phyloP scores from a whole-genome alignment of 345 rosid species.

The Acer campestre region DNA sequence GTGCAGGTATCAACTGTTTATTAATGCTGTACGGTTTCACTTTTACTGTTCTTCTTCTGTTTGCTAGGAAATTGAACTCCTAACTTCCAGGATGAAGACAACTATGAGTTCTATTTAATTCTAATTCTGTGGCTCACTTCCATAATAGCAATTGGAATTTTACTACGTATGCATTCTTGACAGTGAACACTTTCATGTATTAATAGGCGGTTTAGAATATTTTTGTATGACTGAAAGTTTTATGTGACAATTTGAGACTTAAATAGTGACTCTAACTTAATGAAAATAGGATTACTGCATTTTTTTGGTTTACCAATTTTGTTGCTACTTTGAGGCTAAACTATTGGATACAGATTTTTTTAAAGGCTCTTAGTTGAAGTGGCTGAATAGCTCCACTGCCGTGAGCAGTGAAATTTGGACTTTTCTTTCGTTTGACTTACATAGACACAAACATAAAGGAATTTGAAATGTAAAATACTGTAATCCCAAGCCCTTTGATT shows the following conservation, averaged over 20 bases:
- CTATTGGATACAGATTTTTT: neutral
- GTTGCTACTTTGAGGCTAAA: neutral
- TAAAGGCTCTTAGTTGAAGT: neutral
- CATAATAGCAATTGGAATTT: neutral
- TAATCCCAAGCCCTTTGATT: neutral
- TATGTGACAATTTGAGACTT: neutral
- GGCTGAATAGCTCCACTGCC: neutral
- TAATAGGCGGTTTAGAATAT: neutral
- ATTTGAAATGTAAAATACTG: neutral
- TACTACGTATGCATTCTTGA: neutral
- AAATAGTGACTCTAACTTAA: neutral
- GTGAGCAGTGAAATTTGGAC: neutral
- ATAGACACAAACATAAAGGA: too few relatives aligned
- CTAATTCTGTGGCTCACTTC: neutral
- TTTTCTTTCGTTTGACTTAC: too few relatives aligned
- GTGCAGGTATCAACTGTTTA: conserved; percentile 53
- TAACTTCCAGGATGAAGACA: neutral
- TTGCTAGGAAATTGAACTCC: too few relatives aligned
- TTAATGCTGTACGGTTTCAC: neutral
- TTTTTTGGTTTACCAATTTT: neutral
- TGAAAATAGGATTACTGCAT: neutral
- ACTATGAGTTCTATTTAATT: neutral
- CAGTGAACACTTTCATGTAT: neutral
- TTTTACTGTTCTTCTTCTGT: neutral
- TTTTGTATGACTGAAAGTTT: neutral